Evolutionary conservation across 495 filamentous ascomycete genomes (phyloP).

Genomic region (Neurospora cerealis): DNA sequence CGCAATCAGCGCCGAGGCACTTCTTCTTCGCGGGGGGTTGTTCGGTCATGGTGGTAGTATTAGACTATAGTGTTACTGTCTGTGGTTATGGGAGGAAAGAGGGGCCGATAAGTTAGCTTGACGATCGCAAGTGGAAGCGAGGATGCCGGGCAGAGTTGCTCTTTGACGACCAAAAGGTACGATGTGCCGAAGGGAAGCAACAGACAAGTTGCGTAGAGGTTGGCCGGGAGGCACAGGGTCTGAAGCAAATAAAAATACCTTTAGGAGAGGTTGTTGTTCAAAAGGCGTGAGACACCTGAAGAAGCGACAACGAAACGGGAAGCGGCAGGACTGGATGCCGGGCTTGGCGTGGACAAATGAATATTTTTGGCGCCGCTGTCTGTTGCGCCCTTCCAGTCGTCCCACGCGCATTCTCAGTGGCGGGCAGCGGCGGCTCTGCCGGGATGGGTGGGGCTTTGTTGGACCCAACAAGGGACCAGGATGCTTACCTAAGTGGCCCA

Average conservation of each 20-base stretch:
- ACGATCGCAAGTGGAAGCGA: not conserved
- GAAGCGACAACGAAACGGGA: not conserved
- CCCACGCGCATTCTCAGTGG: not conserved
- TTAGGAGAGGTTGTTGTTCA: not conserved
- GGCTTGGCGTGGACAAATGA: not conserved
- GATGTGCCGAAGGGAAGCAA: not conserved
- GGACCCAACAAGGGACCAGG: not conserved
- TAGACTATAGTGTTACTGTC: not conserved
- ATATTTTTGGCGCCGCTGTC: not conserved
- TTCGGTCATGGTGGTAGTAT: conserved; percentile 28
- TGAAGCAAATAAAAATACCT: not conserved
- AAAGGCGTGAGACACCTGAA: not conserved
- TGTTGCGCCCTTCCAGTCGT: not conserved
- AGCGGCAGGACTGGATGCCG: not conserved
- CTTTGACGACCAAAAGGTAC: not conserved
- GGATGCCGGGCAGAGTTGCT: not conserved
- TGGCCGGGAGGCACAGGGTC: not conserved
- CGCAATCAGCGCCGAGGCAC: conserved; percentile 73
- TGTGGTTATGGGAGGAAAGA: not conserved
- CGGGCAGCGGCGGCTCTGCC: not conserved
- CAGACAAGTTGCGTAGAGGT: not conserved
- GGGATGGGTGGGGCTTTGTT: not conserved
- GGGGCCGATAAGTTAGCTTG: not conserved
- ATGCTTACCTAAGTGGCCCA: not conserved
- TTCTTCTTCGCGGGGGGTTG: conserved; percentile 49